These are phyloP conservation scores for Stagonosporopsis chrysanthemi DNA, from an alignment of 2,329 filamentous ascomycete genomes.

Conservation along the genomic window DNA sequence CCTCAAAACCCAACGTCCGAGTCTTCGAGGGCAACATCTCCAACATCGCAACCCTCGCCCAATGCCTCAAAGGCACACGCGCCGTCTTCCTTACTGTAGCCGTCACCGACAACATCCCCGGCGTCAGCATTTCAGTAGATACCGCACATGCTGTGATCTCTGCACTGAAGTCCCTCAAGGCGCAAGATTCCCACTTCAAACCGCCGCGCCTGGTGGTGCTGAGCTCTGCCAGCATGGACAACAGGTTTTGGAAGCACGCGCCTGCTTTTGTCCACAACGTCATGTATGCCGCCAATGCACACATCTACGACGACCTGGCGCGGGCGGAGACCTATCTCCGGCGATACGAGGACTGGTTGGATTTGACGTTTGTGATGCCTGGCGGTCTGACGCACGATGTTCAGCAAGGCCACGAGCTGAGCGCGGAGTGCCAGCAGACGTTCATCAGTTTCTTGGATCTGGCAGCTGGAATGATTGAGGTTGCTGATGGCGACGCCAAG, in stretches of 20 bases:
- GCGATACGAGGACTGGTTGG: constrained; percentile 48
- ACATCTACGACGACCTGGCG: constrained; percentile 52
- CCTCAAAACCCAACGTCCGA: constrained; percentile 29
- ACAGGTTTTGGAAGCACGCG: constrained; percentile 43
- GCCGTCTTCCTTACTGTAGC: constrained; percentile 53
- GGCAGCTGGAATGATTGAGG: constrained; percentile 59
- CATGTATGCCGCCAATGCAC: constrained; percentile 41
- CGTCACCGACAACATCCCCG: constrained; percentile 56
- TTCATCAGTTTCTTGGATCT: constrained; percentile 56
- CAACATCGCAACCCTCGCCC: constrained; percentile 49
- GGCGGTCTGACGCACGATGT: constrained; percentile 50
- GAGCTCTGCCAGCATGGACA: constrained; percentile 54
- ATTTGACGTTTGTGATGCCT: constrained; percentile 54
- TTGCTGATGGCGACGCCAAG: constrained; percentile 40
- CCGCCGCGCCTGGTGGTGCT: constrained; percentile 55
- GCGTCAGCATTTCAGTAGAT: constrained; percentile 50
- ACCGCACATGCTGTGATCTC: constrained; percentile 46
- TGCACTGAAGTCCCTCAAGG: constrained; percentile 44
- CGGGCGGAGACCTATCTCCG: constrained; percentile 50
- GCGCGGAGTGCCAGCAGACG: constrained; percentile 47
- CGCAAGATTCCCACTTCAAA: constrained; percentile 2
- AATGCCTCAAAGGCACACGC: constrained; percentile 46
- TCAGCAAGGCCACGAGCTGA: constrained; percentile 53
- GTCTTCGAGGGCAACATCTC: constrained; percentile 55
- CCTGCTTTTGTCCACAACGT: constrained; percentile 40